Evolutionary conservation across 2,329 filamentous ascomycete species (phyloP).

Genomic region (Pyrenophora tritici-repentis): DNA sequence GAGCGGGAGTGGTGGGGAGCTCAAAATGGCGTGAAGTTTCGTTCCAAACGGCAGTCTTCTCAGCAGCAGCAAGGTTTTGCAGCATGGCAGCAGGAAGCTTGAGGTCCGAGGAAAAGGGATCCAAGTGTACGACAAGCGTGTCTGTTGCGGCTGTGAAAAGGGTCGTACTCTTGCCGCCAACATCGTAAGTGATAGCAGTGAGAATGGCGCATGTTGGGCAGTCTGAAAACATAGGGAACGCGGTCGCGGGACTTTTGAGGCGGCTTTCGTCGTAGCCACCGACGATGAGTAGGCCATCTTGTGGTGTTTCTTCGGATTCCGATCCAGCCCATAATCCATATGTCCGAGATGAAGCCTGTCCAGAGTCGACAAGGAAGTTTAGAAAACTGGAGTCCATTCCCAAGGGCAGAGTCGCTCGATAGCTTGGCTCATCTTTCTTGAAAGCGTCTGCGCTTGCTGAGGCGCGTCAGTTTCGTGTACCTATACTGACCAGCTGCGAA

Average conservation of each 20-base stretch:
- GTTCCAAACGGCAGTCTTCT: slow-evolving; percentile 24
- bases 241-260: slow-evolving; percentile 17
- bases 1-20: slow-evolving; percentile 18
- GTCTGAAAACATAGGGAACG: slow-evolving; percentile 26
- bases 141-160: slow-evolving; percentile 15
- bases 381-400: slow-evolving; percentile 22
- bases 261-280: slow-evolving; percentile 24
- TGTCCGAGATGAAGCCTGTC: slow-evolving; percentile 24
- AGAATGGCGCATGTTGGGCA: slow-evolving; percentile 25
- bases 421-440: slow-evolving; percentile 9
- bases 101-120: slow-evolving; percentile 21
- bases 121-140: slow-evolving; percentile 18
- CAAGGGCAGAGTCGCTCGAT: slow-evolving; percentile 20
- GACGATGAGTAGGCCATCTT: slow-evolving; percentile 22
- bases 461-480: neutral
- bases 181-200: slow-evolving; percentile 26
- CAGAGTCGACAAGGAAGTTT: slow-evolving; percentile 21
- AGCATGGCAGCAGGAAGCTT: slow-evolving; percentile 18
- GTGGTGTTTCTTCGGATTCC: slow-evolving; percentile 20
- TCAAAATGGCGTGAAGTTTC: slow-evolving; percentile 20
- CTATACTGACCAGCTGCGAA: neutral
- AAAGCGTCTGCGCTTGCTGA: slow-evolving; percentile 14
- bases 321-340: slow-evolving; percentile 26
- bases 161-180: slow-evolving; percentile 18
- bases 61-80: slow-evolving; percentile 17